These are phyloP conservation scores for Pleurotus platypus DNA, from an alignment of 768 basidiomycete species.

Conservation along the genomic window DNA sequence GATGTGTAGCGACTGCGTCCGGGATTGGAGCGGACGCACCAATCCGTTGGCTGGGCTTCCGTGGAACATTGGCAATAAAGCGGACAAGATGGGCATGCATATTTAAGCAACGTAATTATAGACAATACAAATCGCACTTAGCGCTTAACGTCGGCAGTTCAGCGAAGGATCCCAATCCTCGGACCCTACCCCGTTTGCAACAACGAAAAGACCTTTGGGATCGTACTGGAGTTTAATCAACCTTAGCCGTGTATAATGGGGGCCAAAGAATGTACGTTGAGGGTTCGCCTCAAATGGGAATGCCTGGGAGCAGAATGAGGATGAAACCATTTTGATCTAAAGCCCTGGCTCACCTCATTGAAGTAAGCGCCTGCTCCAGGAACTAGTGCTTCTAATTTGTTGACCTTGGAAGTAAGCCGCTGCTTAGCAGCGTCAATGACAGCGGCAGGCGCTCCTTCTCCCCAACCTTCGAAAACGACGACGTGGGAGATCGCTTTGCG, in stretches of 20 bases:
- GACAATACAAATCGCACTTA: no score
- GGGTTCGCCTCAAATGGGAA: slow-evolving; percentile 38
- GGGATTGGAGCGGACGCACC: no score
- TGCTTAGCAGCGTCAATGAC: slow-evolving; percentile 16
- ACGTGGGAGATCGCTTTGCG: slow-evolving; percentile 34
- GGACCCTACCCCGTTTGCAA: slow-evolving; percentile 43
- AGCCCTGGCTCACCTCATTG: slow-evolving; percentile 35
- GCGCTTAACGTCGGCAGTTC: slow-evolving; percentile 18
- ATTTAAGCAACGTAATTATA: no score
- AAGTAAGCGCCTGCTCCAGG: slow-evolving; percentile 41
- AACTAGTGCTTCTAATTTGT: slow-evolving; percentile 21
- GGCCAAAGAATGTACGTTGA: slow-evolving; percentile 42
- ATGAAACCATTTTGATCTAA: neutral
- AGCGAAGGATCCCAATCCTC: slow-evolving; percentile 41
- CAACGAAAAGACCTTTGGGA: slow-evolving; percentile 40
- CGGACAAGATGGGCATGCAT: no score
- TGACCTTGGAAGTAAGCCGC: slow-evolving; percentile 16
- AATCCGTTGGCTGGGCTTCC: no score
- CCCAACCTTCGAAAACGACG: slow-evolving; percentile 19
- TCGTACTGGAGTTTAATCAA: slow-evolving; percentile 44
- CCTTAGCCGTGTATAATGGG: slow-evolving; percentile 35
- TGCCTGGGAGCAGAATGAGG: slow-evolving; percentile 26
- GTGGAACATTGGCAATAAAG: no score
- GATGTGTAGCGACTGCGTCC: no score
- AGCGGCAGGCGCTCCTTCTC: slow-evolving; percentile 21